Conservation (phyloP, 2,329 filamentous ascomycete genomes). For the Fusarium duplospermum region DNA sequence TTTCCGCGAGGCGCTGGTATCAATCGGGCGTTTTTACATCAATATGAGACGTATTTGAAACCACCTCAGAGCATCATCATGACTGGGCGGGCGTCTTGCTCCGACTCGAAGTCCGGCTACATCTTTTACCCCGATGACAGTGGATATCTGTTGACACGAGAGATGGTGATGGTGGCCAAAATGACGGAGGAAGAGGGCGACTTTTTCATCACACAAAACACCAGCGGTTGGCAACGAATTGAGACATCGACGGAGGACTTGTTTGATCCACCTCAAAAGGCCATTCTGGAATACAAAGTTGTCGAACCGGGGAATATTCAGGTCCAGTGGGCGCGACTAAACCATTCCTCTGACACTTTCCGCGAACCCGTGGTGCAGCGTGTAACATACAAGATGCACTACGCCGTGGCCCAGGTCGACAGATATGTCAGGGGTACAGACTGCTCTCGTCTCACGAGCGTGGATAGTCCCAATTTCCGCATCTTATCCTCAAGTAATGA, state of each 20-base stretch:
- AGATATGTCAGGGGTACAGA: not conserved
- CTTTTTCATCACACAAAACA: not conserved
- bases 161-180: not conserved
- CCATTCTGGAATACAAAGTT: not conserved
- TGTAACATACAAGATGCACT: slow-evolving; percentile 5
- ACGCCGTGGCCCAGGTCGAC: slow-evolving; percentile 3
- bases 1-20: not conserved
- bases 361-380: not conserved
- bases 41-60: not conserved
- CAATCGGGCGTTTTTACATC: not conserved
- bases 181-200: not conserved
- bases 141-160: not conserved
- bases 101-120: not conserved
- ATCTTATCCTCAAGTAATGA: not conserved
- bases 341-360: not conserved
- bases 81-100: not conserved
- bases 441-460: not conserved
- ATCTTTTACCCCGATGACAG: not conserved
- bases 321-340: not conserved
- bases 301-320: not conserved
- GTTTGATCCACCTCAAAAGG: not conserved
- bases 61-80: not conserved
- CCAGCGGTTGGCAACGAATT: not conserved
- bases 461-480: not conserved
- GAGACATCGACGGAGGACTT: not conserved